Conservation (phyloP, 805 yeast species). For the Lachancea mirantina region DNA sequence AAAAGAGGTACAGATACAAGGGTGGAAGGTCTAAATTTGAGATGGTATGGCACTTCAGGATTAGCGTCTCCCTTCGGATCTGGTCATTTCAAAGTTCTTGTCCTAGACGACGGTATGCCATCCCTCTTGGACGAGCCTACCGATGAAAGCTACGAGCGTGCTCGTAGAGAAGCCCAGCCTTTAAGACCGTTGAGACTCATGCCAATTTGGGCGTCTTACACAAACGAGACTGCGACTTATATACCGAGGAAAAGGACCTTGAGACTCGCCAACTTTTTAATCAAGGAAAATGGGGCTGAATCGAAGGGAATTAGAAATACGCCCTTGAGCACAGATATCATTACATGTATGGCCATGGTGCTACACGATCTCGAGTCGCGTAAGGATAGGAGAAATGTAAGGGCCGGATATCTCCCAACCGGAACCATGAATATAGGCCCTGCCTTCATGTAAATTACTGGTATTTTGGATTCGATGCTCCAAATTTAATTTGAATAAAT, state of each 20-base stretch:
- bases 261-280: slow-evolving; percentile 19
- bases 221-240: slow-evolving; percentile 20
- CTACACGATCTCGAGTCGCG: slow-evolving; percentile 29
- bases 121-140: slow-evolving; percentile 23
- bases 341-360: slow-evolving; percentile 30
- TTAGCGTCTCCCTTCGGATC: slow-evolving; percentile 32
- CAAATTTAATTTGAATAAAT: neutral
- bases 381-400: slow-evolving; percentile 20
- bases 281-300: slow-evolving; percentile 15
- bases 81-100: slow-evolving; percentile 29
- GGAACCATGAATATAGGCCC: slow-evolving; percentile 1
- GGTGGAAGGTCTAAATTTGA: slow-evolving; percentile 26
- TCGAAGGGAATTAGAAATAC: slow-evolving; percentile 11
- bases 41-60: slow-evolving; percentile 37
- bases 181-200: slow-evolving; percentile 18
- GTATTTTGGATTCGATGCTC: too few relatives aligned
- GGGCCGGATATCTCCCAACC: too few relatives aligned
- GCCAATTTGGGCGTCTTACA: slow-evolving; percentile 28
- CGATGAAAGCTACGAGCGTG: slow-evolving; percentile 12
- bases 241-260: slow-evolving; percentile 25
- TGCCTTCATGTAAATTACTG: neutral
- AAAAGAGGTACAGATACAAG: slow-evolving; percentile 31
- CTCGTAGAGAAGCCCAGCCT: slow-evolving; percentile 6
- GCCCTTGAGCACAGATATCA: slow-evolving; percentile 24
- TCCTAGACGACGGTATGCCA: slow-evolving; percentile 31